Evolutionary conservation across 441 rosid species (phyloP).

Genomic region (Theobroma grandiflorum): DNA sequence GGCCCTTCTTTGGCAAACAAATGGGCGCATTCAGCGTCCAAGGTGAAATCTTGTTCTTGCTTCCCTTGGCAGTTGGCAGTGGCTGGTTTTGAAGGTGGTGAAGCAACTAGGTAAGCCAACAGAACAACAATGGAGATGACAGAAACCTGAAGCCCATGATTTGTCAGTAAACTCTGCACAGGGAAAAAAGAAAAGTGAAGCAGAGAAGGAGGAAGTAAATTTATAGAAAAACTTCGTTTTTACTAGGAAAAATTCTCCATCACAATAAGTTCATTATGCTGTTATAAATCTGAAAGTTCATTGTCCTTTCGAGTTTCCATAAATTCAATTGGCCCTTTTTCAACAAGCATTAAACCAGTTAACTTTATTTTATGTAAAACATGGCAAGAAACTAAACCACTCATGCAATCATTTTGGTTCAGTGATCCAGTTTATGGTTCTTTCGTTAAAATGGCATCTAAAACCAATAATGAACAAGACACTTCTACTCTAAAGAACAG

Average conservation of each 20-base stretch:
- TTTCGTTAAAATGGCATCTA: not conserved
- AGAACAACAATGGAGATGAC: not conserved
- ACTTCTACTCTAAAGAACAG: not conserved
- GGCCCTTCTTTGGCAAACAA: too few relatives aligned
- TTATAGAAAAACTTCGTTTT: not conserved
- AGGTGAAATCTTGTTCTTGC: not conserved
- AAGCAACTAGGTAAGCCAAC: not conserved
- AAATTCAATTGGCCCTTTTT: not conserved
- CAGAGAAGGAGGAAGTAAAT: not conserved
- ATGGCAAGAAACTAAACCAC: not conserved
- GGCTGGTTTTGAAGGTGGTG: slow-evolving; percentile 18
- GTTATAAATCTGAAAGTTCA: not conserved
- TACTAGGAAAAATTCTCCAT: not conserved
- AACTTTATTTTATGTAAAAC: too few relatives aligned
- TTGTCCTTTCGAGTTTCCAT: not conserved
- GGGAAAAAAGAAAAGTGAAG: not conserved
- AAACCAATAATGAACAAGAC: not conserved
- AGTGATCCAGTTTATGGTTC: not conserved
- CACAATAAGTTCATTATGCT: not conserved
- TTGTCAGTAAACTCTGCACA: not conserved
- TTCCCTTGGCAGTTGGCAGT: not conserved
- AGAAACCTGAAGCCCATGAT: not conserved
- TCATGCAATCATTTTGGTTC: not conserved
- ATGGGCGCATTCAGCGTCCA: too few relatives aligned
- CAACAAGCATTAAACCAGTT: not conserved